These are phyloP conservation scores for Pichia norvegensis DNA, from an alignment of 1,139 yeast species.

Conservation along the genomic window DNA sequence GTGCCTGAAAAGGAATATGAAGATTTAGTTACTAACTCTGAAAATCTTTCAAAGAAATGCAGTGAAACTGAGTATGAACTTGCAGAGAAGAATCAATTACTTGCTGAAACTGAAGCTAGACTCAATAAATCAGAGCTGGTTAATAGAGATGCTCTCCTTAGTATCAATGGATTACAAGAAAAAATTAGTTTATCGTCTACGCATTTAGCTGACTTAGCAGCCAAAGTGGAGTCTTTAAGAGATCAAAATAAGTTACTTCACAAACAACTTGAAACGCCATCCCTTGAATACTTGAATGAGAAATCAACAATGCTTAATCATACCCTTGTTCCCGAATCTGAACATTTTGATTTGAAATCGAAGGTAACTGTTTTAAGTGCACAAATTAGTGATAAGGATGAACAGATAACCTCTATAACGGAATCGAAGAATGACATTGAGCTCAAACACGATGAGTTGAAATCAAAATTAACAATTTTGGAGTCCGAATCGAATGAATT, in stretches of 20 bases:
- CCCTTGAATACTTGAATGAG: conserved; percentile 6
- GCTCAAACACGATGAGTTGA: neutral
- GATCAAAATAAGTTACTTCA: conserved; percentile 1
- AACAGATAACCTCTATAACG: neutral
- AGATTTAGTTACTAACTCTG: neutral
- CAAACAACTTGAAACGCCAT: conserved; percentile 7
- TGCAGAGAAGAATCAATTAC: neutral
- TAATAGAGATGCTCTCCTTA: neutral
- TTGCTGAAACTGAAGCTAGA: neutral
- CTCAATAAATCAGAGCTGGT: neutral
- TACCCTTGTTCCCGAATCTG: conserved; percentile 23
- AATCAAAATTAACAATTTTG: neutral
- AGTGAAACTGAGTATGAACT: neutral
- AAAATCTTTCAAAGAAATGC: neutral
- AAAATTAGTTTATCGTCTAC: conserved; percentile 3
- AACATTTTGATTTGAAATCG: conserved; percentile 23
- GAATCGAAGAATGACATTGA: conserved; percentile 1
- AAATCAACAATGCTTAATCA: conserved; percentile 29
- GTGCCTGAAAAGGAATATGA: conserved; percentile 25
- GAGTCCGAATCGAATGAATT: neutral
- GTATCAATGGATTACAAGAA: conserved; percentile 2
- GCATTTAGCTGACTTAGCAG: neutral
- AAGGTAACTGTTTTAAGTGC: conserved; percentile 4
- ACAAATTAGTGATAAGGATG: conserved; percentile 2
- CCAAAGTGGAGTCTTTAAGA: conserved; percentile 5